Conservation (phyloP, 2,329 filamentous ascomycete genomes). For the Exserohilum rostratum region DNA sequence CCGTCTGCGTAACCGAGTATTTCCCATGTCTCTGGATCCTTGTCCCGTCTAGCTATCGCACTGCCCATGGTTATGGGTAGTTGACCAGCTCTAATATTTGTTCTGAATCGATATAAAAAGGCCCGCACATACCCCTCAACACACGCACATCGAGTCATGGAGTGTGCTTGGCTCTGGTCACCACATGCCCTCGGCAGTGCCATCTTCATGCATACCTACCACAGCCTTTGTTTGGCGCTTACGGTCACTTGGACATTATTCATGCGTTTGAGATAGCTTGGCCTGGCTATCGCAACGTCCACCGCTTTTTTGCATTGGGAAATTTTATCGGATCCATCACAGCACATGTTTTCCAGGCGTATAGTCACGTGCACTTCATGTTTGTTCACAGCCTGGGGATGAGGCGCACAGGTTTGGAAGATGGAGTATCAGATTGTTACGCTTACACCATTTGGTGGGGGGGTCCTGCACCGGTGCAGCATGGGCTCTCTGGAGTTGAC, state of each 20-base stretch:
- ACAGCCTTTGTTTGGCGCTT: neutral
- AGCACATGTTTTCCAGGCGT: neutral
- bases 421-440: slow-evolving; percentile 6
- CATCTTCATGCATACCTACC: neutral
- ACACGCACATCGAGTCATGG: neutral
- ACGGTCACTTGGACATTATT: slow-evolving; percentile 1
- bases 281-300: neutral
- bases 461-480: slow-evolving; percentile 1
- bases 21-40: slow-evolving; percentile 8
- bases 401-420: neutral
- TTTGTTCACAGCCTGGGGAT: neutral
- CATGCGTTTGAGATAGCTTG: neutral
- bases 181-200: neutral
- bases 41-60: slow-evolving; percentile 3
- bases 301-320: neutral
- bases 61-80: slow-evolving; percentile 9
- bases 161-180: neutral
- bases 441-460: slow-evolving; percentile 1
- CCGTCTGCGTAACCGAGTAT: slow-evolving; percentile 5
- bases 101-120: slow-evolving; percentile 24
- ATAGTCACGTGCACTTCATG: neutral
- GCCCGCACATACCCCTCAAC: neutral
- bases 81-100: slow-evolving; percentile 17
- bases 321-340: neutral
- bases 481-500: slow-evolving; percentile 6